These are phyloP conservation scores for Fremontodendron californicum DNA, from an alignment of 345 rosid species.

Conservation along the genomic window DNA sequence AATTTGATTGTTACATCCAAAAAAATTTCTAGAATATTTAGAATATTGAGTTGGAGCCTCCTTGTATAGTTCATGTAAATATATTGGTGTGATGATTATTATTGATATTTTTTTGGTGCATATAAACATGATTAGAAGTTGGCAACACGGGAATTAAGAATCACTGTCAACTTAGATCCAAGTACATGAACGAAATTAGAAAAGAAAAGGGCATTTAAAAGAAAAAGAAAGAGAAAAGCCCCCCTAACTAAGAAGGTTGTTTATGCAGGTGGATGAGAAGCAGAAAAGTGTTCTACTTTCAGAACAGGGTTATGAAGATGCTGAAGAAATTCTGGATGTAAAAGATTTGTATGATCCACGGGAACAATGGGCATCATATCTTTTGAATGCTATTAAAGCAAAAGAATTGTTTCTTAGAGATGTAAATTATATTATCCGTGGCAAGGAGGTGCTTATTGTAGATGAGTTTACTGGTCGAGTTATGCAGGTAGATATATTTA, in stretches of 20 bases:
- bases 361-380: slow-evolving; percentile 91
- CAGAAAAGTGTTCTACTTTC: slow-evolving; percentile 84
- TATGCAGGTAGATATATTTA: slow-evolving; percentile 68
- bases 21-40: not conserved
- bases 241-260: slow-evolving; percentile 6
- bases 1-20: not conserved
- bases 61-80: not conserved
- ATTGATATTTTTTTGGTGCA: not conserved
- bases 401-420: slow-evolving; percentile 92
- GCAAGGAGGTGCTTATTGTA: slow-evolving; percentile 94
- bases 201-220: not conserved
- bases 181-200: not conserved
- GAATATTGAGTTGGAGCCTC: not conserved
- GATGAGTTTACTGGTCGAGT: slow-evolving; percentile 99
- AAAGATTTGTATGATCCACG: slow-evolving; percentile 98
- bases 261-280: slow-evolving; percentile 88
- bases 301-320: slow-evolving; percentile 97
- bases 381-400: slow-evolving; percentile 93
- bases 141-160: not conserved
- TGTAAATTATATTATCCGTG: slow-evolving; percentile 88
- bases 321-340: slow-evolving; percentile 84
- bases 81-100: not conserved
- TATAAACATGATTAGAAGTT: not conserved
- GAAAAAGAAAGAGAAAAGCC: not conserved
- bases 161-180: not conserved